Evolutionary conservation across 495 filamentous ascomycete genomes (phyloP), one percentile per base, ranked within the genome.

Genomic region (Acidomyces sp.): DNA sequence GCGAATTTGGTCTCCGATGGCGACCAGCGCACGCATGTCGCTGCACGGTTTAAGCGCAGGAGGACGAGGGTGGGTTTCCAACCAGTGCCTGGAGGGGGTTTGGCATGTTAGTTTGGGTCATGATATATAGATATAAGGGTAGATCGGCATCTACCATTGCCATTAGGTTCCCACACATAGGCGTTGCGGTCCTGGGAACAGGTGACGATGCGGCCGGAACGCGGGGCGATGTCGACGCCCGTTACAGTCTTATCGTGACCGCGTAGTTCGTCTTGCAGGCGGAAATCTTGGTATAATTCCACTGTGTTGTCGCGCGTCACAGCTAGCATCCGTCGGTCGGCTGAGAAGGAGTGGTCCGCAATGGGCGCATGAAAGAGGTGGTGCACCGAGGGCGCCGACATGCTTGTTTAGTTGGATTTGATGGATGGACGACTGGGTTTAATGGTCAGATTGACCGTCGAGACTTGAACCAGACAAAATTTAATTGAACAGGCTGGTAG

Each of bases 171-270:
- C 90, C 90, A 97, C 38, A 97, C 90, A 46, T 94, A 78, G 40
- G 90, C 92, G 61, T 97, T 97, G 45, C 90, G 85, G 59, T 97
- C 90, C 65, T 97, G 92, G 2, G 88, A 94, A 61, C 92, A 97
- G 18, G 92, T 92, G 11, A 97, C 90, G 54, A 97, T 97, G 43
- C 82, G 80, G 15, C 92, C 87, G 43, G 71, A 84, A 35, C 73
- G 73, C 5, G 88, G 82, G 6, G 90, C 88, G 63, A 97, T 94
- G 57, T 97, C 90, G 13, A 97, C 85, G 49, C 87, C 77, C 1
- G 90, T 97, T 24, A 97, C 85, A 1, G 76, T 85, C 66, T 97
- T 96, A 59, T 97, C 92, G 54, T 97, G 92, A 33, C 85, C 90
- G 53, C 82, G 85, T 29, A 97, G 70, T 62, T 94, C 87, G 63